Evolutionary conservation across 2,329 filamentous ascomycete species (phyloP).

Genomic region (Aspergillus sp.): DNA sequence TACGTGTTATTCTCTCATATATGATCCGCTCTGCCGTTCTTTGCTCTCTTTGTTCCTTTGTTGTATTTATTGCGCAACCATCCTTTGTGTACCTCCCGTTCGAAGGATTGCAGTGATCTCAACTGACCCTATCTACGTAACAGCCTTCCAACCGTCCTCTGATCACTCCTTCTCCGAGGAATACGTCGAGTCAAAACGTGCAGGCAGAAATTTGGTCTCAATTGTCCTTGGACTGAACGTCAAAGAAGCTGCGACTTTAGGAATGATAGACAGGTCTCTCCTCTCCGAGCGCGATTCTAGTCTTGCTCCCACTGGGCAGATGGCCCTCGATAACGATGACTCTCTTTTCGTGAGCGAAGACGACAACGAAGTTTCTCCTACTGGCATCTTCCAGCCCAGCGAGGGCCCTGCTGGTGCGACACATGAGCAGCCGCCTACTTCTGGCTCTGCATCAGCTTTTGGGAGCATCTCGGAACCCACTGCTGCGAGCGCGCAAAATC

Average conservation of each 20-base stretch:
- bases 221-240: conserved; percentile 59
- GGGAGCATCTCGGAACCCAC: conserved; percentile 23
- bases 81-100: not conserved
- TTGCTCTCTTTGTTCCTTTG: conserved; percentile 4
- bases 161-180: conserved; percentile 54
- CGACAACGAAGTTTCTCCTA: conserved; percentile 28
- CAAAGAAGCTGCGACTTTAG: conserved; percentile 49
- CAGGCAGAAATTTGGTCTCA: conserved; percentile 54
- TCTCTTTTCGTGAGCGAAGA: conserved; percentile 40
- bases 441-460: conserved; percentile 15
- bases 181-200: conserved; percentile 60
- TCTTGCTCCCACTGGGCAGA: conserved; percentile 24
- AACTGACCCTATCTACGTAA: conserved; percentile 18
- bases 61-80: not conserved
- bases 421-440: conserved; percentile 12
- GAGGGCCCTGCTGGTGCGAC: conserved; percentile 9
- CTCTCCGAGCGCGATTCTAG: conserved; percentile 28
- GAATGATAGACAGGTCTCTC: conserved; percentile 49
- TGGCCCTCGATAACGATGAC: conserved; percentile 30
- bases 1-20: conserved; percentile 29
- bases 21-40: conserved; percentile 19
- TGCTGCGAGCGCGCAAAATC: not conserved
- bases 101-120: conserved; percentile 7
- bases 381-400: conserved; percentile 19
- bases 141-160: conserved; percentile 45